phyloP scores from a whole-genome alignment of 805 yeast species.

The Wickerhamiella bombiphila region DNA sequence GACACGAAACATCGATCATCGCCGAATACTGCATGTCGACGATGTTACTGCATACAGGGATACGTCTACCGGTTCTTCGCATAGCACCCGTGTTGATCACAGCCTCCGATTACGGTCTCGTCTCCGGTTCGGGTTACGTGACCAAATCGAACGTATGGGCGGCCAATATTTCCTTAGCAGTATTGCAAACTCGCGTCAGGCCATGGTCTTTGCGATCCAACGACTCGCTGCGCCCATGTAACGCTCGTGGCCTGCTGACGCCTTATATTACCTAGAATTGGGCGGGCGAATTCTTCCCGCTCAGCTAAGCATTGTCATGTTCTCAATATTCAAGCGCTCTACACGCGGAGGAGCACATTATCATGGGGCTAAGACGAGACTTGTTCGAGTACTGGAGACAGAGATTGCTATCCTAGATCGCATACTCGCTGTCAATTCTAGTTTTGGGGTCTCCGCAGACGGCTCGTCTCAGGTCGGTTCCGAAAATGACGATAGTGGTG shows the following conservation, averaged over 20 bases:
- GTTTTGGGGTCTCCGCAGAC: not conserved
- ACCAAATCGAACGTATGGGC: slow-evolving; percentile 73
- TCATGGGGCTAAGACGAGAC: not conserved
- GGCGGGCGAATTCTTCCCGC: no score
- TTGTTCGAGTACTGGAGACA: not conserved
- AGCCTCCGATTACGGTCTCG: slow-evolving; percentile 45
- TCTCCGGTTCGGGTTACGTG: slow-evolving; percentile 54
- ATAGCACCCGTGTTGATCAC: slow-evolving; percentile 35
- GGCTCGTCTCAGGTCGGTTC: not conserved
- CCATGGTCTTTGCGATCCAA: slow-evolving; percentile 68
- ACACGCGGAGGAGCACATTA: no score
- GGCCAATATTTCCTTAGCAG: slow-evolving; percentile 54
- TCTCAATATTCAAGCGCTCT: no score
- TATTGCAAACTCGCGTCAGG: slow-evolving; percentile 48
- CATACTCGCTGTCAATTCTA: no score
- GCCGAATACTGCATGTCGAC: slow-evolving; percentile 60
- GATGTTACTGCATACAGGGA: slow-evolving; percentile 48
- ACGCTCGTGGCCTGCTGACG: no score
- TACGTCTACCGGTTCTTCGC: slow-evolving; percentile 5
- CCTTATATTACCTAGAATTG: no score
- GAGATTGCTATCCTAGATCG: not conserved
- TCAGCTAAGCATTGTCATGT: no score
- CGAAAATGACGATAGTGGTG: not conserved
- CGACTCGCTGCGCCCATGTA: no score
- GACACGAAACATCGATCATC: slow-evolving; percentile 74